Base-by-base conservation (phyloP, 768 basidiomycete genomes). In the Lactarius hengduanensis region DNA sequence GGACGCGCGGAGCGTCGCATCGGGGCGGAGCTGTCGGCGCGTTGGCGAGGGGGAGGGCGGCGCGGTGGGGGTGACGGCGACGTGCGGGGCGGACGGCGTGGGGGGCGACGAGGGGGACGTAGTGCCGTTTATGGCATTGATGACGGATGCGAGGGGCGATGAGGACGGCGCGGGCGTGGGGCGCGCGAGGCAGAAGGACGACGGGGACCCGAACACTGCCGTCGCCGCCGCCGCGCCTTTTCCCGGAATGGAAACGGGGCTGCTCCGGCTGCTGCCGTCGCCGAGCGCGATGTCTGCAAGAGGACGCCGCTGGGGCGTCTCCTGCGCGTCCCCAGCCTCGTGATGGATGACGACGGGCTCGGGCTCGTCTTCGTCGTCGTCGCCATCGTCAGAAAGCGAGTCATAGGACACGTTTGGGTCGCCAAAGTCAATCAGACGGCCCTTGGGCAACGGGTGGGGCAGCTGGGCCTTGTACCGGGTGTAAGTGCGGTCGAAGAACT, bases 151-250 rank as follows among this genome's bases (percentile, higher is more conserved):
- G 50, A 69, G 70, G 18, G 68, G 70, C 26, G 70, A 64, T 61
- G 73, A 66, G 60, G 73, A 13, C 67, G 74, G 63, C 72, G 67
- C 68, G 30, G 69, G 65, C 13, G 77, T 72, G 22, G 77, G 79
- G 66, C 67, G 79, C 26, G 65, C 74, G 32, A 68, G 65, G n/a
- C 16, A 22, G 50, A 66, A 59, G 5, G 64, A 30, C 10, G 63
- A 57, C 10, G 68, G 66, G 32, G 60, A 58, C 22, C 61, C 43
- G 28, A 66, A 69, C 0, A 47, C 32, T 18, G 20, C 30, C 2
- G 20, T 47, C 20, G 36, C n/a, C 18, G 36, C n/a, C 18, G 60
- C 11, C 6, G 45, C 32, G 8, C 22, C 34, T 16, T 38, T 45
- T 57, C 65, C 62, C 36, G 61, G 36, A 7, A 45, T 18, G 15